A percentile compares a stretch with the other conserved stretches of the same genome.
Conservation (phyloP, 768 basidiomycete species). For the Leccinum uliginosum region DNA sequence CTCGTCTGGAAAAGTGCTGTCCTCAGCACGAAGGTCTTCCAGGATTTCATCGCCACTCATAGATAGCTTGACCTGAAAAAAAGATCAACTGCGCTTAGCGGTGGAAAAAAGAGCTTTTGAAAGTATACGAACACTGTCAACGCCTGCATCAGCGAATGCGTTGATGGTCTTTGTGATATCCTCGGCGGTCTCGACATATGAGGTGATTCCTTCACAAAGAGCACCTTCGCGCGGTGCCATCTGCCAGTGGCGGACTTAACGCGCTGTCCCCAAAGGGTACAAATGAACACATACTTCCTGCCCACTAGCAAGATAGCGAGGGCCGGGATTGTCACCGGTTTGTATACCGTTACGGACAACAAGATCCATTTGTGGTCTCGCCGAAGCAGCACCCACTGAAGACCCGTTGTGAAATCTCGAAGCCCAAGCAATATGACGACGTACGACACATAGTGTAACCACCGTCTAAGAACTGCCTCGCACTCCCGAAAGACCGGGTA, state of each 20-base stretch:
- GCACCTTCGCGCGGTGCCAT: slow-evolving; percentile 31
- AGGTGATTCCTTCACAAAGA: slow-evolving; percentile 31
- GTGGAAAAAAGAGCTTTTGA: not conserved
- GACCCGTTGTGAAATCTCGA: not conserved
- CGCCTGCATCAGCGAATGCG: slow-evolving; percentile 22
- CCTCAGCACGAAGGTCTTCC: slow-evolving; percentile 32
- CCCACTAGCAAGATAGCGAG: slow-evolving; percentile 33
- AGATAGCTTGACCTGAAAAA: slow-evolving; percentile 30
- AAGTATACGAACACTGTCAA: slow-evolving; percentile 16
- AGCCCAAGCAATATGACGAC: not conserved
- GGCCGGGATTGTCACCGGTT: slow-evolving; percentile 31
- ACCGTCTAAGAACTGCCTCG: slow-evolving; percentile 32
- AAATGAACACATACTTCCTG: slow-evolving; percentile 25
- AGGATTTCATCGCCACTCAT: slow-evolving; percentile 38
- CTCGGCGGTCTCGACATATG: slow-evolving; percentile 26
- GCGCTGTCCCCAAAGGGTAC: too few species aligned
- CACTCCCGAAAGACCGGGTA: slow-evolving; percentile 27
- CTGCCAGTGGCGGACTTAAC: slow-evolving; percentile 12
- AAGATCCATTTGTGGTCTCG: slow-evolving; percentile 30
- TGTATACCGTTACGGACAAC: slow-evolving; percentile 34
- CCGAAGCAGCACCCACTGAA: slow-evolving; percentile 34
- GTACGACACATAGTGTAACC: slow-evolving; percentile 37
- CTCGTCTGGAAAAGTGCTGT: slow-evolving; percentile 32
- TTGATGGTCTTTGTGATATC: slow-evolving; percentile 28
- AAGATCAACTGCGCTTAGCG: not conserved